Evolutionary conservation across 2,329 filamentous ascomycete species (phyloP), one percentile per base, ranked within the genome.

Genomic region (Talaromyces funiculosus): DNA sequence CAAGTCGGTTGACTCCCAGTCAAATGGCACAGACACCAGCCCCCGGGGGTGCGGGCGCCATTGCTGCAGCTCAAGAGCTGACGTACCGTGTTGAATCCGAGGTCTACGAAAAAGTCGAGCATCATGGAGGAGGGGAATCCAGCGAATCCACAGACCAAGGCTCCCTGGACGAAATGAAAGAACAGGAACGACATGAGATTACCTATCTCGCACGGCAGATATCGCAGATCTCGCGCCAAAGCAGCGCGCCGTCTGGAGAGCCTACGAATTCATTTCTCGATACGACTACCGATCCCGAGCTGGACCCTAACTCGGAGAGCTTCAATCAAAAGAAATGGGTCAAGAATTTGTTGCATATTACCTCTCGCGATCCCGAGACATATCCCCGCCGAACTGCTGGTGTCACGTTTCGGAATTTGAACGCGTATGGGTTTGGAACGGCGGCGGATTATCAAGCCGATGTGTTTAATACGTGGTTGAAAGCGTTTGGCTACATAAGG

Each of bases 241-340:
- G 55, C 33, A 56, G 47, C 49, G 12, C 42, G 14, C 22, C 53
- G 8, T 16, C 49, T 26, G 55, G 49, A 18, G 57, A 60, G 22
- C 61, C 59, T n/a, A 57, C 71, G 22, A 76, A 76, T 55, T 75
- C 75, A 1, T 77, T 77, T 54, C 65, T 75, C 12, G 64, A 75
- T 47, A 55, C 69, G 3, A 66, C 68, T 7, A 63, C 65, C 6
- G 68, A 76, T 54, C 71, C 75, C 0, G 69, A 75, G 54, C 66
- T 81, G 2, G 73, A 81, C 57, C 78, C 78, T 3, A 71, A 69
- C 35, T 76, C 75, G 20, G 68, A 71, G n/a, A 62, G 69, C 2
- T 81, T 81, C 64, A 75, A 75, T 60, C 71, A 77, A 3, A 73
- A 71, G 24, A 73, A 75, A 64, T 81, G 78, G 78, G 75, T 76